Evolutionary conservation across 306 rosid species (phyloP).

Genomic region (Cicer chorassanicum): DNA sequence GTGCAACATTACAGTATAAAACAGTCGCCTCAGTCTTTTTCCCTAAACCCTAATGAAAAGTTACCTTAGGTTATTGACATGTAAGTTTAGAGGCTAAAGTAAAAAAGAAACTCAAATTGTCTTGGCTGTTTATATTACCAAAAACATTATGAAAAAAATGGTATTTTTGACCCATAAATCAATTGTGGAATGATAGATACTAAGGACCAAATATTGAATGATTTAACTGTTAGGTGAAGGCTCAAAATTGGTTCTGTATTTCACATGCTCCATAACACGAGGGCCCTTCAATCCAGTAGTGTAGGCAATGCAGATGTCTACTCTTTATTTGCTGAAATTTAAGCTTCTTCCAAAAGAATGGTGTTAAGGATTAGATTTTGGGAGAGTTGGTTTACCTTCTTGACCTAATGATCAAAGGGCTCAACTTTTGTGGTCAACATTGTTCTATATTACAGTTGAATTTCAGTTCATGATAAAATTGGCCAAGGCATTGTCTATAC

Average conservation of each 20-base stretch:
- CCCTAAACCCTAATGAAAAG: too few relatives aligned
- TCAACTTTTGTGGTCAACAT: not conserved
- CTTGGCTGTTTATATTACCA: not conserved
- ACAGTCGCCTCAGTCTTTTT: not conserved
- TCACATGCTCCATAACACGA: not conserved
- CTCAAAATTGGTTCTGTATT: not conserved
- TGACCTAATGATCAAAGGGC: not conserved
- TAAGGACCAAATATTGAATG: not conserved
- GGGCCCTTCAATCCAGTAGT: not conserved
- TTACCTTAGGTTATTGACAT: not conserved
- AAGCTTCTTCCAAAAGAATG: not conserved
- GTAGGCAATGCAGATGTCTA: not conserved
- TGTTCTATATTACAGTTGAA: slow-evolving; percentile 2
- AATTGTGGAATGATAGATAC: not conserved
- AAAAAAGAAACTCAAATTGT: not conserved
- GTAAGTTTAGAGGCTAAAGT: not conserved
- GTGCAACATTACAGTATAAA: not conserved
- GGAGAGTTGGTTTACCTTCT: not conserved
- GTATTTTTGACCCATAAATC: not conserved
- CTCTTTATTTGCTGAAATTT: not conserved
- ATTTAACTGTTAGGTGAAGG: not conserved
- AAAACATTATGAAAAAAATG: not conserved
- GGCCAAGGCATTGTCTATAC: not conserved
- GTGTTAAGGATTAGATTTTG: not conserved
- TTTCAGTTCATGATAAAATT: too few relatives aligned